Evolutionary conservation across 257 asterid species (phyloP).

Genomic region (Solanum pinnatisectum): DNA sequence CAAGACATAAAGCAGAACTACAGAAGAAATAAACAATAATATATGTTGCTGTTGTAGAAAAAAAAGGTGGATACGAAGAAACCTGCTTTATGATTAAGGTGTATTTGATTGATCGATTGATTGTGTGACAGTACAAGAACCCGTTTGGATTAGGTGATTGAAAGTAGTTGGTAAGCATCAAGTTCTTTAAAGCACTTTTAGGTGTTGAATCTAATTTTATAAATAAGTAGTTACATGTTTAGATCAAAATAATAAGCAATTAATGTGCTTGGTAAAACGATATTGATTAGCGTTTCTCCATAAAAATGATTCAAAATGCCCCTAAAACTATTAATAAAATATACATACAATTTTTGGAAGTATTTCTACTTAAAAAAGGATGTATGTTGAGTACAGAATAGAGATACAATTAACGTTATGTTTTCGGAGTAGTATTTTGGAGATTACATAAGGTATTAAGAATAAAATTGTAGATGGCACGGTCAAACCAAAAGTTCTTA

Average conservation of each 20-base stretch:
- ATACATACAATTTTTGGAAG: background rate
- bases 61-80: background rate
- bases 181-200: background rate
- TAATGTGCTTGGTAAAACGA: background rate
- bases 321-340: background rate
- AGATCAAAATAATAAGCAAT: background rate
- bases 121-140: background rate
- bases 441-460: background rate
- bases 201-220: background rate
- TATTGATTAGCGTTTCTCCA: background rate
- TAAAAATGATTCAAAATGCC: background rate
- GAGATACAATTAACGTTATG: background rate
- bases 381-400: background rate
- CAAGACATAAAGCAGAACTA: background rate
- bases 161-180: background rate
- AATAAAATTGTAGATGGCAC: background rate
- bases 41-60: background rate
- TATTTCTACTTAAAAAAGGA: background rate
- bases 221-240: background rate
- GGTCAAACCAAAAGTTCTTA: background rate
- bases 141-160: background rate
- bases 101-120: background rate
- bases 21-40: background rate
- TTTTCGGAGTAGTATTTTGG: background rate
- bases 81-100: background rate